A percentile compares a stretch with the other conserved stretches of the same genome.
Evolutionary conservation across 306 rosid genomes (phyloP).

Genomic region (Lupinus albus): DNA sequence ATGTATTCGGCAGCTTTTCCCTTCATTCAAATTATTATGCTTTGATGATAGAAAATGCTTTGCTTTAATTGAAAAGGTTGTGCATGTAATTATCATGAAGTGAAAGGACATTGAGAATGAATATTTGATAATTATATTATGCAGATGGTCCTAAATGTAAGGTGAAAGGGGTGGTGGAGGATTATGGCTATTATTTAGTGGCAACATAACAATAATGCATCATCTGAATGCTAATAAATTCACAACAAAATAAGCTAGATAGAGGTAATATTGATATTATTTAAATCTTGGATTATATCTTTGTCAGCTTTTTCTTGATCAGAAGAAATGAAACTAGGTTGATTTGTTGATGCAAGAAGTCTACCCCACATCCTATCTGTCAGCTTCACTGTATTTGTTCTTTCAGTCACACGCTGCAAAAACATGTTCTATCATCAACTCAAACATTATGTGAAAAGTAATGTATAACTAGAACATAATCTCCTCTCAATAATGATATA

Average conservation of each 20-base stretch:
- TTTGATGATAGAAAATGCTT: no score
- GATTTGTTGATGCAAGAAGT: constrained; percentile 91
- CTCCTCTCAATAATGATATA: not conserved
- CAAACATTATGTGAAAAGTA: not conserved
- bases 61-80: no score
- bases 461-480: not conserved
- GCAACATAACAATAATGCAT: constrained; percentile 23
- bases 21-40: no score
- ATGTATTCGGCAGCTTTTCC: no score
- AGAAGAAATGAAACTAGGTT: constrained; percentile 70
- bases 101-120: no score
- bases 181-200: no score
- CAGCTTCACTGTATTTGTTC: constrained; percentile 59
- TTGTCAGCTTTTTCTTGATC: constrained; percentile 43
- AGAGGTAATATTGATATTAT: constrained; percentile 35
- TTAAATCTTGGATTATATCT: constrained; percentile 39
- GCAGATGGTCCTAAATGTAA: no score
- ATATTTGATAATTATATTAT: no score
- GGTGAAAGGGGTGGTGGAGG: no score
- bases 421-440: constrained; percentile 35
- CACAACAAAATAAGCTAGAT: constrained; percentile 36
- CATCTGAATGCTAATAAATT: constrained; percentile 23
- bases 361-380: constrained; percentile 95
- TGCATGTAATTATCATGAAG: no score
- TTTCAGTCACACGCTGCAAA: constrained; percentile 87